Conservation (phyloP, 2,329 filamentous ascomycete genomes). For the Clarireedia paspali region DNA sequence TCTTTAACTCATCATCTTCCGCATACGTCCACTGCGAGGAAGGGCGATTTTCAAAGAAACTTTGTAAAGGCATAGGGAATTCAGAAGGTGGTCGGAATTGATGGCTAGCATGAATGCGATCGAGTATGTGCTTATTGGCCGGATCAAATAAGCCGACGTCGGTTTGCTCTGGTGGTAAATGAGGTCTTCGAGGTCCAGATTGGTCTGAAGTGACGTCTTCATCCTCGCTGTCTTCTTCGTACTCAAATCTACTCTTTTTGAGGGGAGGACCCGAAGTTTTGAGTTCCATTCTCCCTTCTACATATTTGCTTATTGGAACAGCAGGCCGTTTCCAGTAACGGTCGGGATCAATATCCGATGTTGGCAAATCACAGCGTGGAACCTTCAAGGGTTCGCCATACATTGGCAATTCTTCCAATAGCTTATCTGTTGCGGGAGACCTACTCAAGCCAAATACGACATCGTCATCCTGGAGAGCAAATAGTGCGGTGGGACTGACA, state of each 20-base stretch:
- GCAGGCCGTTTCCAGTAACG: conserved; percentile 68
- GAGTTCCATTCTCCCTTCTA: conserved; percentile 71
- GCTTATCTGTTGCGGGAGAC: conserved; percentile 66
- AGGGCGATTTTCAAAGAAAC: conserved; percentile 80
- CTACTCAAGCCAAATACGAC: conserved; percentile 71
- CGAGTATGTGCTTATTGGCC: conserved; percentile 82
- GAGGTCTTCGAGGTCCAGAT: conserved; percentile 24
- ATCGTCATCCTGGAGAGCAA: conserved; percentile 73
- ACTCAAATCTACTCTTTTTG: conserved; percentile 78
- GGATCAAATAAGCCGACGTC: conserved; percentile 83
- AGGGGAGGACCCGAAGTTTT: conserved; percentile 55
- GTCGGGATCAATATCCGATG: conserved; percentile 57
- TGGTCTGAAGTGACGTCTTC: conserved; percentile 38
- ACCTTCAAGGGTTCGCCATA: conserved; percentile 60
- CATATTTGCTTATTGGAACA: conserved; percentile 78
- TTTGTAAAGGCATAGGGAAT: conserved; percentile 79
- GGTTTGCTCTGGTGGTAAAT: conserved; percentile 59
- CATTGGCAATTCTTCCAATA: conserved; percentile 74
- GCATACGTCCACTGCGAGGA: conserved; percentile 86
- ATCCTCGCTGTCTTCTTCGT: conserved; percentile 64
- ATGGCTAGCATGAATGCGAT: conserved; percentile 83
- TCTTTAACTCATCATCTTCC: conserved; percentile 85
- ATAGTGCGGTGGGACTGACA: conserved; percentile 68
- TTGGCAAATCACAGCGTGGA: conserved; percentile 48
- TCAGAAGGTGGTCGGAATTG: conserved; percentile 91